A percentile compares a stretch with the other conserved stretches of the same genome.
Evolutionary conservation across 2,329 filamentous ascomycete species (phyloP).

Genomic region (Sclerotinia trifoliorum): DNA sequence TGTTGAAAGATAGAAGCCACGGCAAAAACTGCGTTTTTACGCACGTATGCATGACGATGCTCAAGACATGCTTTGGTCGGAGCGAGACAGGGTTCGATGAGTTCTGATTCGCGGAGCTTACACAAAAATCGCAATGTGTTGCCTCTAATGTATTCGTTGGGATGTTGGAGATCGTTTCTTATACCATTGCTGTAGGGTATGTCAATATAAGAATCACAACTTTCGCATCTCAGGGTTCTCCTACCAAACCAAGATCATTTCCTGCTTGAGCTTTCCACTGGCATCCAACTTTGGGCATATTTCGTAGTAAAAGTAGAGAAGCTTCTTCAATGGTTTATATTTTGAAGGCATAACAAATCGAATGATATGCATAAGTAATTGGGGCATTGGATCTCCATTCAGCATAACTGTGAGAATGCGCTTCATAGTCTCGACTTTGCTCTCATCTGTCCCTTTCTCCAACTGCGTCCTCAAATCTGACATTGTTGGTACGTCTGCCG

Average conservation of each 20-base stretch:
- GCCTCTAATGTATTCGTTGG: conserved; percentile 97
- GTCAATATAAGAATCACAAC: not conserved
- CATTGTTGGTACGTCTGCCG: conserved; percentile 83
- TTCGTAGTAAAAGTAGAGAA: conserved; percentile 99
- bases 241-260: conserved; percentile 99
- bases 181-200: conserved; percentile 79
- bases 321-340: conserved; percentile 94
- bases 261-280: conserved; percentile 93
- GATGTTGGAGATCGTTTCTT: conserved; percentile 92
- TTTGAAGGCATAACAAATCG: conserved; percentile 99
- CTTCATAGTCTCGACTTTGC: conserved; percentile 95
- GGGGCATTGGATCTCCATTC: conserved; percentile 93
- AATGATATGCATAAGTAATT: conserved; percentile 98
- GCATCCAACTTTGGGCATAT: conserved; percentile 95
- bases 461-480: conserved; percentile 90
- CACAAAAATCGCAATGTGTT: conserved; percentile 97
- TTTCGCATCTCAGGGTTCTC: conserved; percentile 27
- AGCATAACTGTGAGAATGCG: conserved; percentile 95
- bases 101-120: conserved; percentile 92
- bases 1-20: conserved; percentile 90
- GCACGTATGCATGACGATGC: conserved; percentile 94
- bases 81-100: conserved; percentile 92
- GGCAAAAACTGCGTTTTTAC: conserved; percentile 96
- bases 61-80: conserved; percentile 90
- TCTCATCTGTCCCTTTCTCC: conserved; percentile 90